Evolutionary conservation across 768 basidiomycete genomes (phyloP), one percentile per base, ranked within the genome.

Genomic region (Hypholoma sublateritium): DNA sequence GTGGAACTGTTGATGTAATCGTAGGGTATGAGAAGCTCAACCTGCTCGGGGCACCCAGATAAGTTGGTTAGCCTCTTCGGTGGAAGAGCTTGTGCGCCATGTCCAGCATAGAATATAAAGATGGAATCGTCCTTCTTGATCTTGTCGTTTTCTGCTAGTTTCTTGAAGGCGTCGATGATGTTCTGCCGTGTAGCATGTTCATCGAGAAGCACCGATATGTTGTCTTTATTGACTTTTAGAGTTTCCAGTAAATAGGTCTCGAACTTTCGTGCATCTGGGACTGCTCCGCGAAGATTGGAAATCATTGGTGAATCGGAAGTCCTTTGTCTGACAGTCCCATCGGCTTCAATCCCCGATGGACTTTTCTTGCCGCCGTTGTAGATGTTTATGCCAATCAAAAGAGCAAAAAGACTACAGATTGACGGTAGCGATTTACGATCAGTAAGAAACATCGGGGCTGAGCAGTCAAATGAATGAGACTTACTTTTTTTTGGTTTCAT

Each of bases 21-120:
- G n/a, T 35, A 41, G 3, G 60, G 60, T 17, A 55, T 37, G 4
- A 61, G 25, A 19, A 51, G 50, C 32, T 61, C 57, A 16, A 58
- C n/a, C 9, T 35, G 25, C 5, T 35, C 50, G 11, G 44, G 47
- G 19, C 19, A 43, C 22, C 52, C 52, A 36, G 4, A 24, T 19
- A 5, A 0, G 1, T 7, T n/a, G 4, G 2, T 7, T 16, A 53
- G 8, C 14, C 52, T 25, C 11, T 37, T 17, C 3, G 58, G 58
- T 0, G 52, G 28, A 17, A 16, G 32, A n/a, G 47, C 54, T n/a
- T 53, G 53, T 8, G 53, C 51, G 14, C 60, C 60, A 52, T 61
- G 60, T 9, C 60, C 60, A 41, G 57, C 60, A 35, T 57, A 61
- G 25, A 50, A 61, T 3, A 61, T 55, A 17, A 61, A 11, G 5